phyloP scores from a whole-genome alignment of 345 rosid species.

The Alliaria petiolata region DNA sequence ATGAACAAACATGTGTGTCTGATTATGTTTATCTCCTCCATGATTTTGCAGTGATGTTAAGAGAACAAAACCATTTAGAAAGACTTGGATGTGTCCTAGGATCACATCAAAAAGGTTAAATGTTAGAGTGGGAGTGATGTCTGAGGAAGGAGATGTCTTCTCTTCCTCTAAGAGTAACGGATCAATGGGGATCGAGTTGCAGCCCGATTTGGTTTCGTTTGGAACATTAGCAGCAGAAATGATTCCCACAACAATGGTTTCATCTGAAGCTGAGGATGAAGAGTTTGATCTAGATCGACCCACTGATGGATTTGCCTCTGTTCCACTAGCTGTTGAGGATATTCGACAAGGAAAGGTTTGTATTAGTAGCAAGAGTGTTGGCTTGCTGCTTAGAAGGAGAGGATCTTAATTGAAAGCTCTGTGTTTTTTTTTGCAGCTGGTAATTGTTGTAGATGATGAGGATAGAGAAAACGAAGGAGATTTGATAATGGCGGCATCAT shows the following conservation, averaged over 20 bases:
- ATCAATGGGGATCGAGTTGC: conserved; percentile 36
- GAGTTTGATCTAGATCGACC: conserved; percentile 67
- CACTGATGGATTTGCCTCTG: conserved; percentile 58
- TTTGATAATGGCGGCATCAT: conserved; percentile 77
- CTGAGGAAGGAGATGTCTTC: conserved; percentile 47
- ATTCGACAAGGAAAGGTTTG: conserved; percentile 73
- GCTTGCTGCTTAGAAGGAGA: conserved; percentile 7
- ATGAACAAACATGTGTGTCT: no score
- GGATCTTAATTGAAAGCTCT: background rate
- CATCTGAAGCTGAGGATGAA: conserved; percentile 35
- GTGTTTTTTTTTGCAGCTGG: conserved; percentile 38
- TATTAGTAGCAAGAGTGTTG: background rate
- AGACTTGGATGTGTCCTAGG: conserved; percentile 6
- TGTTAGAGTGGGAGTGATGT: conserved; percentile 40
- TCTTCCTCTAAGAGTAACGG: conserved; percentile 40
- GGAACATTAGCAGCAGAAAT: conserved; percentile 50
- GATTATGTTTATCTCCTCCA: background rate
- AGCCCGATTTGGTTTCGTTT: conserved; percentile 44
- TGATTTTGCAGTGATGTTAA: conserved; percentile 14
- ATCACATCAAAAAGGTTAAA: conserved; percentile 4
- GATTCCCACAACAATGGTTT: conserved; percentile 32
- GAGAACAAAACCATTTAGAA: background rate
- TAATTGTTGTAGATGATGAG: conserved; percentile 90
- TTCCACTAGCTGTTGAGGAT: conserved; percentile 73
- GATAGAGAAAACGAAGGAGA: conserved; percentile 97